A percentile compares a stretch with the other conserved stretches of the same genome.
phyloP scores from a whole-genome alignment of 495 filamentous ascomycete species.

The Aspergillus conjunctus region DNA sequence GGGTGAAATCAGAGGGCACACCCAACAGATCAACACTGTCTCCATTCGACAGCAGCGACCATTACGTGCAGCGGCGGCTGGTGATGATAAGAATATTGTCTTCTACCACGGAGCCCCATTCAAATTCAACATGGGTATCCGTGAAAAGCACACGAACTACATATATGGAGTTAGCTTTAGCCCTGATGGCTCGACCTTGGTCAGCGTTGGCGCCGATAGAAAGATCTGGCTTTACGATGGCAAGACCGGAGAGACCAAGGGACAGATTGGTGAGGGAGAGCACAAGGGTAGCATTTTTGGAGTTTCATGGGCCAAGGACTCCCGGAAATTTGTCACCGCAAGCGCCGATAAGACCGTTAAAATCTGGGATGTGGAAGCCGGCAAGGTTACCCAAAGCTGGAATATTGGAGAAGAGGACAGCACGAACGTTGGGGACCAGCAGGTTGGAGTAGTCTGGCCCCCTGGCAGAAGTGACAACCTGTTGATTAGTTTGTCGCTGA shows the following conservation, averaged over 20 bases:
- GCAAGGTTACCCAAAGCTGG: slow-evolving; percentile 78
- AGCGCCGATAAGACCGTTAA: slow-evolving; percentile 89
- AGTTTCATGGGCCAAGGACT: slow-evolving; percentile 88
- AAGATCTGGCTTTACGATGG: slow-evolving; percentile 94
- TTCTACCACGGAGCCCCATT: slow-evolving; percentile 95
- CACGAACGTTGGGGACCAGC: slow-evolving; percentile 77
- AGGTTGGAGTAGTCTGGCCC: slow-evolving; percentile 94
- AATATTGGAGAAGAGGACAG: slow-evolving; percentile 78
- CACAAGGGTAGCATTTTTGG: slow-evolving; percentile 93
- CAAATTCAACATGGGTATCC: slow-evolving; percentile 79
- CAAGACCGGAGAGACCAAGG: slow-evolving; percentile 82
- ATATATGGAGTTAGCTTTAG: slow-evolving; percentile 87
- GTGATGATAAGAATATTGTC: slow-evolving; percentile 84
- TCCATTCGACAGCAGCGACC: slow-evolving; percentile 88
- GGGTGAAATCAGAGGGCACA: slow-evolving; percentile 90
- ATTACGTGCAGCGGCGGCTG: slow-evolving; percentile 83
- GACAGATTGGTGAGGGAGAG: slow-evolving; percentile 74
- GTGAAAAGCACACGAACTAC: slow-evolving; percentile 82
- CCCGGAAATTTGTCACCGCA: slow-evolving; percentile 84
- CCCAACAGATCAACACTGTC: slow-evolving; percentile 84
- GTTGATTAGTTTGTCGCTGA: slow-evolving; percentile 84
- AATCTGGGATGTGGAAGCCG: slow-evolving; percentile 72
- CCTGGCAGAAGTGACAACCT: slow-evolving; percentile 78
- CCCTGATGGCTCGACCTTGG: slow-evolving; percentile 80
- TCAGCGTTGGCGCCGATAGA: slow-evolving; percentile 86